Evolutionary conservation across 176 grass and related monocot genomes (phyloP), one percentile per base, ranked within the genome.

Genomic region (Chrysopogon serrulatus): DNA sequence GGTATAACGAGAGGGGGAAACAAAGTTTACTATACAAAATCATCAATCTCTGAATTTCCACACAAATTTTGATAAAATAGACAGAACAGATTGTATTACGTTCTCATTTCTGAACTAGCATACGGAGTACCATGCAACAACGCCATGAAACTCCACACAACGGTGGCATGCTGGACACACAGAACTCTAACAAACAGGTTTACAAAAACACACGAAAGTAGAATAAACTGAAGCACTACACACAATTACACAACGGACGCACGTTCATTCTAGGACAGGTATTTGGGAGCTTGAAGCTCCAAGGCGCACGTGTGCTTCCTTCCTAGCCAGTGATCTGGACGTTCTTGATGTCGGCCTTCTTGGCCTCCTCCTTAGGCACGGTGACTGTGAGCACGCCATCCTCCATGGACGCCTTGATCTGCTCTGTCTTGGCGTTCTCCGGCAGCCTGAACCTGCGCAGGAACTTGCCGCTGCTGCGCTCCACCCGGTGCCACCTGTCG

Each of bases 391-490:
- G 79, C 79, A 83, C 86, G 2, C 79, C 79, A 24, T 77, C 71
- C 51, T 88, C 86, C 79, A 83, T 63, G 53, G 53, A 13, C 5
- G 77, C 85, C 47, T 62, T 82, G 36, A 68, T 44, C 83, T 85
- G 65, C 74, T 71, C 83, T 6, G 65, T 18, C 71, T 86, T 86
- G 75, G 84, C 66, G 65, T 78, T 86, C 24, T 79, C 75, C 16
- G 85, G 71, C 6, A 92, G 68, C 15, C 69, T 1, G 87, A 92
- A 92, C 68, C 87, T 32, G 34, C 83, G 83, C 0, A 92, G 16
- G 85, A 90, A 93, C 85, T 68, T 93, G 73, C 91, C 91, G 78
- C 85, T 88, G 88, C 85, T 90, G 73, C 85, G 88, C 79, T 93
- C 91, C 41, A 90, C 82, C 3, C 82, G 27, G 88, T 93, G 88